Evolutionary conservation across 306 rosid genomes (phyloP), one percentile per base, ranked within the genome.

Genomic region (Casuarina equisetifolia): DNA sequence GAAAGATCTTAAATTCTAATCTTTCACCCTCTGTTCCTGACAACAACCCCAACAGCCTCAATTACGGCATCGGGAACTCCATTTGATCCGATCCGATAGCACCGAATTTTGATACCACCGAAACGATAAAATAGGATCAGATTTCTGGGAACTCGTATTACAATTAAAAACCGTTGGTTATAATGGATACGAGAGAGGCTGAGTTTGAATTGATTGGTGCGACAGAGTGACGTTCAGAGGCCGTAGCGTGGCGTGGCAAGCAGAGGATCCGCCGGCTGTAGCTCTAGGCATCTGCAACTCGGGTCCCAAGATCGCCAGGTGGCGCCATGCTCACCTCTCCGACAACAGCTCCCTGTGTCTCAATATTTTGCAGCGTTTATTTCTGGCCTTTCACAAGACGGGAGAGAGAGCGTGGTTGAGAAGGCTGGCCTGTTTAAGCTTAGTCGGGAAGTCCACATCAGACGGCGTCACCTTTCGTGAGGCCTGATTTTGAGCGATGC

Each of bases 291-390:
- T 4, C 68, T 15, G 77, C 58, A 6, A 68, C 51, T 68, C 75
- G 48, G 75, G 44, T 76, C 66, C 74, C 1, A 4, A 32, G 83
- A 80, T 82, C 71, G 85, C 81, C 83, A 80, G 84, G 76, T 86
- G 89, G 82, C 55, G 64, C 6, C 42, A 62, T 67, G 49, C 59
- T 13, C 57, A 5, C 15, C 66, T 63, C 49, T 75, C 43, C 16
- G 9, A 19, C 12, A 39, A 38, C 5, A 38, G 9, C 49, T 39
- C 53, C 76, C 61, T 70, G 64, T 52, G 59, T 70, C 69, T 36
- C 35, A 45, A 63, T 54, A 72, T 55, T 57, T 55, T 12, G 4
- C 69, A 25, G 57, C 20, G 74, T 69, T 44, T 48, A 66, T 39
- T 39, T 52, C 16, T 42, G 43, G 38, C 35, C 48, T 72, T 58